These are phyloP conservation scores for Fusarium coffeatum DNA, from an alignment of 2,329 filamentous ascomycete species.

Conservation along the genomic window DNA sequence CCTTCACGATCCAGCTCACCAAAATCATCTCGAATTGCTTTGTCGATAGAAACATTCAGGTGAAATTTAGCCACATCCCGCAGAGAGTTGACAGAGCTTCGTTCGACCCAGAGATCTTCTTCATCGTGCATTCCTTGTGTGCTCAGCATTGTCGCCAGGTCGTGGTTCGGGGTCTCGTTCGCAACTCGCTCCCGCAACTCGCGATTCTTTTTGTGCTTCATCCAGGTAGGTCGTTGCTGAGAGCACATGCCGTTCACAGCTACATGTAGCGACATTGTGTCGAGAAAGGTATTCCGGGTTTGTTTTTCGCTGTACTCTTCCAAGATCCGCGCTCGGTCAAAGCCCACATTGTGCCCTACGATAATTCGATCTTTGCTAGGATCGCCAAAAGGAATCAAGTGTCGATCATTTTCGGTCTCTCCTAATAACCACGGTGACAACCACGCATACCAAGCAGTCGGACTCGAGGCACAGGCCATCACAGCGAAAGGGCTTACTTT, in stretches of 20 bases:
- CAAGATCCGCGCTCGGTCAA: constrained; percentile 85
- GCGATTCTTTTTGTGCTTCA: constrained; percentile 92
- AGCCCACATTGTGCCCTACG: constrained; percentile 95
- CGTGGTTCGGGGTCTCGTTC: constrained; percentile 74
- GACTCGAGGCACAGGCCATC: constrained; percentile 94
- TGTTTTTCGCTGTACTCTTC: constrained; percentile 92
- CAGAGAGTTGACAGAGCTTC: constrained; percentile 94
- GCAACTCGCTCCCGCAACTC: constrained; percentile 85
- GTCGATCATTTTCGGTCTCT: constrained; percentile 79
- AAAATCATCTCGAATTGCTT: constrained; percentile 86
- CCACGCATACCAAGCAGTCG: constrained; percentile 96
- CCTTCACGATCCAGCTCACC: constrained; percentile 80
- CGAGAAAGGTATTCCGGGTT: constrained; percentile 86
- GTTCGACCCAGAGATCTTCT: constrained; percentile 93
- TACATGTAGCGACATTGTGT: constrained; percentile 98
- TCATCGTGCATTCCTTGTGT: constrained; percentile 81
- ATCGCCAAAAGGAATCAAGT: constrained; percentile 89
- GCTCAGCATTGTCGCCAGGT: constrained; percentile 77
- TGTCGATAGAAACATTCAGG: constrained; percentile 90
- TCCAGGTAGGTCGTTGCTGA: constrained; percentile 94
- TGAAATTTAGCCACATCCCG: constrained; percentile 97
- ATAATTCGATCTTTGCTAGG: constrained; percentile 78
- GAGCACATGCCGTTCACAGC: constrained; percentile 99
- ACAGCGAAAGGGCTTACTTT: constrained; percentile 92
- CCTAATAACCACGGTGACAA: constrained; percentile 93